Base-by-base conservation (phyloP, 495 filamentous ascomycete species). In the Podospora australis region DNA sequence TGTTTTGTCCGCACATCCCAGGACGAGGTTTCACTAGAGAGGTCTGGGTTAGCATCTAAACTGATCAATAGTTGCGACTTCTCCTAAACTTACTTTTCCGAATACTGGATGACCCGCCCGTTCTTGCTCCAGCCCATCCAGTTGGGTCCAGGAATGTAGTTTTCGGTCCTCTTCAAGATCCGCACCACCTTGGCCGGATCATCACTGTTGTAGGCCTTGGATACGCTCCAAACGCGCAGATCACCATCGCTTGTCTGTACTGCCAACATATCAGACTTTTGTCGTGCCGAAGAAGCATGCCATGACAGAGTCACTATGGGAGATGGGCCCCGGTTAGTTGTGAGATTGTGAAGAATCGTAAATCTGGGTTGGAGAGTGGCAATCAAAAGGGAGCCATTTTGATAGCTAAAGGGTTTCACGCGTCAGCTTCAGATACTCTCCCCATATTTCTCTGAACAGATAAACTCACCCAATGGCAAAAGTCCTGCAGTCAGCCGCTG, bases 41-140 rank as follows among this genome's bases (percentile, higher is more conserved):
- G n/a, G n/a, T n/a, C n/a, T n/a, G n/a, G n/a, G n/a, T n/a, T n/a
- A n/a, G n/a, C n/a, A n/a, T n/a, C n/a, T n/a, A n/a, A n/a, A n/a
- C n/a, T n/a, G n/a, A n/a, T n/a, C n/a, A n/a, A n/a, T n/a, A n/a
- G n/a, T 40, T 4, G 36, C 36, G 11, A 23, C 42, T 8, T 32
- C 14, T 19, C 14, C 22, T 17, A 21, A 52, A 78, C 88, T 73
- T 69, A 96, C 91, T 87, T 81, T 67, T 96, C 89, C 6, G 89
- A 80, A 68, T 81, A 91, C 68, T 99, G 92, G 42, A 99, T 77
- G 52, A 99, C 89, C 54, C 87, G 83, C 22, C 92, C 92, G 70
- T 95, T 96, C 70, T 95, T 97, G 3, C 94, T 97, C 92, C 92
- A 99, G 20, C 79, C 86, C 75, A 95, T 87, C 91, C 91, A 99